Base-by-base conservation (phyloP, 352 stramenopile genomes). In the Phytophthora pistaciae region DNA sequence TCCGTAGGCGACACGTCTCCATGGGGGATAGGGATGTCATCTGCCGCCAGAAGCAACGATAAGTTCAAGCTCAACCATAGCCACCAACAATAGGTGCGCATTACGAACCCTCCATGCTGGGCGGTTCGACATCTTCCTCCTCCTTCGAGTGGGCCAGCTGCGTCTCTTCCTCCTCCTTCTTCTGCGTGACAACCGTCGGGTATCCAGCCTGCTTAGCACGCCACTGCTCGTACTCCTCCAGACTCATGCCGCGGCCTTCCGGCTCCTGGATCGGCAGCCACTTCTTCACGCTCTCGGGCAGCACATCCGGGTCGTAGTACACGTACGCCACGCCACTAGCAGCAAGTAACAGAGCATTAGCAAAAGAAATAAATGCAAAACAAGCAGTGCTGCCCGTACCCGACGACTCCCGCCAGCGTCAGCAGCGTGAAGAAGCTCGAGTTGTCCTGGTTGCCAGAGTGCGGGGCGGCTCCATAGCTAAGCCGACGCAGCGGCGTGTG, bases 171-270 rank as follows among this genome's bases (percentile, higher is more conserved):
- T 90, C 72, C 23, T 87, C 59, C 72, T 84, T 84, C 40, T 79
- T 84, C 49, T 74, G 72, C 18, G 61, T 62, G 6, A 60, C 27
- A 8, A 67, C 54, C 0, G 64, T 75, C 13, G 78, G 78, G 49
- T 84, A 91, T 5, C 80, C 82, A 0, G 75, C 75, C 66, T 96
- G 90, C 64, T 91, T 82, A 4, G 88, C 86, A 18, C 90, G 90
- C 90, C 90, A 96, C 55, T 91, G 74, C 52, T 96, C 90, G 63
- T 96, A 96, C 71, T 96, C 90, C 63, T 95, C 90, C 40, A 93
- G 78, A 65, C 84, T 95, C 90, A 96, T 96, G 62, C 84, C 88
- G 55, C 93, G 86, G 52, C 90, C 90, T 56, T 92, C 81, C 1
- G 84, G 84, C 50, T 94, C 88, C 61, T 96, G 84, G 66, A 96